Evolutionary conservation across 768 basidiomycete genomes (phyloP).

Genomic region (Lanmaoa rubissima): DNA sequence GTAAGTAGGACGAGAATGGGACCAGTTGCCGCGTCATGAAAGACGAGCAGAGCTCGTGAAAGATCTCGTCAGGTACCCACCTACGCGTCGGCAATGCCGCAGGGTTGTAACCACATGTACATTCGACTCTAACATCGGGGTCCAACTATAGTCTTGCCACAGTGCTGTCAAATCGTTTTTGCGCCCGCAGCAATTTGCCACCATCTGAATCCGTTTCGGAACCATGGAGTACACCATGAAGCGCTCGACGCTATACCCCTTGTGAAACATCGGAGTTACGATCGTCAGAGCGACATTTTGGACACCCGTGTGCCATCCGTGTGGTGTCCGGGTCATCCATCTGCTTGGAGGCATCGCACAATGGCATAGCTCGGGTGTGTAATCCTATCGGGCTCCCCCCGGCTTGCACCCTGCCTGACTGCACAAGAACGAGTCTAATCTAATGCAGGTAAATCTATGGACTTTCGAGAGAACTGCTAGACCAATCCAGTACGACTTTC

Average conservation of each 20-base stretch:
- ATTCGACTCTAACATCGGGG: not conserved
- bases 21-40: not conserved
- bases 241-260: not conserved
- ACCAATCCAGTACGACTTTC: not conserved
- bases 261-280: not conserved
- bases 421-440: constrained; percentile 1
- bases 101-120: not conserved
- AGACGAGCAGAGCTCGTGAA: no score
- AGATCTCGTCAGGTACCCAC: not conserved
- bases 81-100: constrained; percentile 1
- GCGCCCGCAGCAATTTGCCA: not conserved
- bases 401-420: no score
- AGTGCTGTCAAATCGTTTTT: not conserved
- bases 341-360: not conserved
- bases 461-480: not conserved
- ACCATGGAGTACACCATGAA: not conserved
- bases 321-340: not conserved
- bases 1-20: not conserved
- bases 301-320: not conserved
- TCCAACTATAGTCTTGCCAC: no score
- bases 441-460: not conserved
- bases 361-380: not conserved
- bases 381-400: not conserved
- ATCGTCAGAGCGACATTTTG: not conserved
- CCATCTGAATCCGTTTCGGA: no score